Evolutionary conservation across 2,329 filamentous ascomycete species (phyloP).

Genomic region (Xylariaceae sp.): DNA sequence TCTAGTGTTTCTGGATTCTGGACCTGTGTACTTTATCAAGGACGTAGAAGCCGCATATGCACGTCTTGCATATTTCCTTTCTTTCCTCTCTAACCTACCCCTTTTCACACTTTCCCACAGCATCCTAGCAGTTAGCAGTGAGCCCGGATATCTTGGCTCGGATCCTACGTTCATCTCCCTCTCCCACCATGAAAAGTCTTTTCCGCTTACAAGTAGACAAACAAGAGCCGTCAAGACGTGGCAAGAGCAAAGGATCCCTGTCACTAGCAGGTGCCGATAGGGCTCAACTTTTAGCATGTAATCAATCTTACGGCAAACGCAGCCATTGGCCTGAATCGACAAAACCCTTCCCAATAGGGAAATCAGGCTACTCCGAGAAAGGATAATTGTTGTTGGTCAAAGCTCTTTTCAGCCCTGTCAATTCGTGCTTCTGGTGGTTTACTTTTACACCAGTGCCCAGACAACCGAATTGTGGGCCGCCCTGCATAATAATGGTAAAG

Average conservation of each 20-base stretch:
- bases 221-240: slow-evolving; percentile 10
- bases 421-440: slow-evolving; percentile 2
- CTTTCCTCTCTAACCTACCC: slow-evolving; percentile 1
- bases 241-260: slow-evolving; percentile 20
- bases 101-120: neutral
- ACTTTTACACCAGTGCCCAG: too few species aligned
- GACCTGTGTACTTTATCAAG: slow-evolving; percentile 16
- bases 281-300: too few species aligned
- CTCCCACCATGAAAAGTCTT: slow-evolving; percentile 22
- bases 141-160: neutral
- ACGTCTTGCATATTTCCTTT: slow-evolving; percentile 6
- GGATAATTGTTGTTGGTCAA: slow-evolving; percentile 29
- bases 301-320: neutral
- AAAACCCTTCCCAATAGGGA: slow-evolving; percentile 9
- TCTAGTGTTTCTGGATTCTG: slow-evolving; percentile 4
- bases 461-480: slow-evolving; percentile 17
- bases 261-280: neutral
- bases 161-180: neutral
- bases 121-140: too few species aligned
- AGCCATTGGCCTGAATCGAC: slow-evolving; percentile 7
- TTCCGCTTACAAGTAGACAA: slow-evolving; percentile 12
- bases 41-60: slow-evolving; percentile 14
- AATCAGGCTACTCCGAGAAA: slow-evolving; percentile 21
- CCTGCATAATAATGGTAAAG: too few species aligned
- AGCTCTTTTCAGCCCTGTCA: slow-evolving; percentile 16